These are phyloP conservation scores for Luzula sylvatica DNA, from an alignment of 176 grass and related monocot genomes.

Conservation along the genomic window DNA sequence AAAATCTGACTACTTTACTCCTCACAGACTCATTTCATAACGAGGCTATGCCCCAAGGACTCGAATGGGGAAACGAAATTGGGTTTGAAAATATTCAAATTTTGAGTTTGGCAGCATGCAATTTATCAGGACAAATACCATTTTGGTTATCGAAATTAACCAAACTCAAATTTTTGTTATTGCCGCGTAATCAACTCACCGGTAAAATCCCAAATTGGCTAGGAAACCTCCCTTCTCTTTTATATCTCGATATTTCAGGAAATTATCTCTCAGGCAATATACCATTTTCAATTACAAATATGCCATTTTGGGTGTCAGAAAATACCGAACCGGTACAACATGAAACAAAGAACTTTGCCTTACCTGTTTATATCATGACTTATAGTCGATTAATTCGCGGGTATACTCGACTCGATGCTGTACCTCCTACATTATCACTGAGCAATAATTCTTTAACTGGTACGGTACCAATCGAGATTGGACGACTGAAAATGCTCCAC, in stretches of 20 bases:
- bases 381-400: constrained; percentile 29
- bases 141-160: constrained; percentile 23
- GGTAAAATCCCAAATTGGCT: constrained; percentile 33
- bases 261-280: constrained; percentile 34
- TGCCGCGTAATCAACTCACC: constrained; percentile 18
- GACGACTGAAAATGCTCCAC: constrained; percentile 22
- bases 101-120: constrained; percentile 8
- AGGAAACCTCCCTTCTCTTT: constrained; percentile 17
- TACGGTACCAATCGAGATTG: constrained; percentile 25
- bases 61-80: background rate
- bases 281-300: constrained; percentile 13
- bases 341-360: constrained; percentile 4
- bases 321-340: constrained; percentile 6
- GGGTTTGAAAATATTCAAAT: constrained; percentile 38
- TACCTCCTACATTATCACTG: constrained; percentile 25
- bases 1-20: constrained; percentile 28
- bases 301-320: constrained; percentile 20
- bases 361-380: constrained; percentile 12
- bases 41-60: constrained; percentile 26
- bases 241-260: constrained; percentile 29
- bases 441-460: constrained; percentile 18
- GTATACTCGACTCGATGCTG: constrained; percentile 6
- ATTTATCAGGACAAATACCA: constrained; percentile 29
- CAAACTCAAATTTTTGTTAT: constrained; percentile 24
- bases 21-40: constrained; percentile 9